Conservation (phyloP, 2,329 filamentous ascomycete species). For the Ilyonectria destructans region DNA sequence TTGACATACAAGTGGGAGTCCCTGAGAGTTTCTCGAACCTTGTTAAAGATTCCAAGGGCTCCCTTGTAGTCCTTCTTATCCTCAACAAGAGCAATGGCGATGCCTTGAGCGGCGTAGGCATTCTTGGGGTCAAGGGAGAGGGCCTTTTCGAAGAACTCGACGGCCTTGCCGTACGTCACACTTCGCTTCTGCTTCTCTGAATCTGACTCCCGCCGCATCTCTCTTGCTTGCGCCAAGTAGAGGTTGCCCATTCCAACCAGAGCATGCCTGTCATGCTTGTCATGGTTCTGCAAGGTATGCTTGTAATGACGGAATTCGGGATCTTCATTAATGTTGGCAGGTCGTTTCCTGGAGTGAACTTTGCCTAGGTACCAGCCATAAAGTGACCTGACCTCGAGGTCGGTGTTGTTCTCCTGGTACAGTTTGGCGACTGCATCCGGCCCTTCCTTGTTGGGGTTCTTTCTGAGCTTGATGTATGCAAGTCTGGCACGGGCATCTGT, state of each 20-base stretch:
- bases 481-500: constrained; percentile 91
- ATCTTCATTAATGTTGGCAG: constrained; percentile 87
- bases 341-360: constrained; percentile 83
- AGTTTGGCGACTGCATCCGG: constrained; percentile 89
- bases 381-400: constrained; percentile 92
- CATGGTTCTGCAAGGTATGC: constrained; percentile 92
- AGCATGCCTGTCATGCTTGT: constrained; percentile 98
- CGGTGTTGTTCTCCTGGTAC: constrained; percentile 86
- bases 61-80: constrained; percentile 91
- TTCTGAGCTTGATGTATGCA: constrained; percentile 89
- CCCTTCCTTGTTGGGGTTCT: constrained; percentile 87
- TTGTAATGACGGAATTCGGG: constrained; percentile 96
- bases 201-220: constrained; percentile 94
- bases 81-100: constrained; percentile 94
- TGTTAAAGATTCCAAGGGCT: constrained; percentile 90
- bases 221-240: constrained; percentile 87
- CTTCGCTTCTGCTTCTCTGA: constrained; percentile 92
- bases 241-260: constrained; percentile 98
- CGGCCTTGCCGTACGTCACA: constrained; percentile 89
- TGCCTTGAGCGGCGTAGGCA: constrained; percentile 94
- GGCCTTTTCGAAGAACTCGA: constrained; percentile 99
- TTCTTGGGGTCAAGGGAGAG: constrained; percentile 95
- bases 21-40: constrained; percentile 90
- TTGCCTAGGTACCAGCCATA: constrained; percentile 97
- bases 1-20: constrained; percentile 94